Evolutionary conservation across 208 protist species (phyloP).

Genomic region (Trypanosoma melophagium): DNA sequence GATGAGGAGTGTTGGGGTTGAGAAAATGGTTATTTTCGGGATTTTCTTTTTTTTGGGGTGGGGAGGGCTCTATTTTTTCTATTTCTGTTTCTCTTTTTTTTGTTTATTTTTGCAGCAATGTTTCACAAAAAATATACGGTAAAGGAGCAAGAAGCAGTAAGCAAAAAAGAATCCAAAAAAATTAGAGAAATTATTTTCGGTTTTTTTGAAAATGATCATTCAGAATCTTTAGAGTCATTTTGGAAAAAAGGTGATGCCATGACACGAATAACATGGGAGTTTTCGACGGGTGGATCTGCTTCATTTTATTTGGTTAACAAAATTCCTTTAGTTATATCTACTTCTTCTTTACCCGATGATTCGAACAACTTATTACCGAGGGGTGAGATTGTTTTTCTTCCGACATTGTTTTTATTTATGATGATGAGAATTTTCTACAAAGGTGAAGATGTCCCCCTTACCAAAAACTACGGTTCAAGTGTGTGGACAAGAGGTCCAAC

Average conservation of each 20-base stretch:
- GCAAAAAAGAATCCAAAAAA: slow-evolving; percentile 55
- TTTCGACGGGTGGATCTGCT: slow-evolving; percentile 37
- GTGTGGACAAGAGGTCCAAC: slow-evolving; percentile 56
- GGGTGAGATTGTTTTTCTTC: slow-evolving; percentile 28
- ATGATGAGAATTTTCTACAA: slow-evolving; percentile 29
- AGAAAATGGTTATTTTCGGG: no score
- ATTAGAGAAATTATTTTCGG: slow-evolving; percentile 37
- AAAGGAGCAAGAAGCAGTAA: slow-evolving; percentile 45
- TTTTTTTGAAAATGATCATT: slow-evolving; percentile 42
- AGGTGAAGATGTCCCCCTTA: slow-evolving; percentile 10
- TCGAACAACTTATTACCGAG: slow-evolving; percentile 23
- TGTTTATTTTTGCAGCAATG: slow-evolving; percentile 36
- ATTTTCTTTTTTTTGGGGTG: slow-evolving; percentile 11
- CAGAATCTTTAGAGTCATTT: slow-evolving; percentile 43
- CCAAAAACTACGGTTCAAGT: slow-evolving; percentile 19
- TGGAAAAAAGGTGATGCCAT: slow-evolving; percentile 53
- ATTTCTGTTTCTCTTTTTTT: slow-evolving; percentile 27
- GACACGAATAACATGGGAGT: slow-evolving; percentile 40
- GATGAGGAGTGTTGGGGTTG: no score
- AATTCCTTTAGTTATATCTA: slow-evolving; percentile 53
- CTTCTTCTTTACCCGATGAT: slow-evolving; percentile 39
- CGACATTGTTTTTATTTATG: slow-evolving; percentile 71
- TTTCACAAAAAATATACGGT: slow-evolving; percentile 61
- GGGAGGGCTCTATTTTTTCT: slow-evolving; percentile 14
- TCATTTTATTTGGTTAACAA: slow-evolving; percentile 54